These are phyloP conservation scores for Aspergillus versicolor DNA, from an alignment of 2,329 filamentous ascomycete genomes.

Conservation along the genomic window DNA sequence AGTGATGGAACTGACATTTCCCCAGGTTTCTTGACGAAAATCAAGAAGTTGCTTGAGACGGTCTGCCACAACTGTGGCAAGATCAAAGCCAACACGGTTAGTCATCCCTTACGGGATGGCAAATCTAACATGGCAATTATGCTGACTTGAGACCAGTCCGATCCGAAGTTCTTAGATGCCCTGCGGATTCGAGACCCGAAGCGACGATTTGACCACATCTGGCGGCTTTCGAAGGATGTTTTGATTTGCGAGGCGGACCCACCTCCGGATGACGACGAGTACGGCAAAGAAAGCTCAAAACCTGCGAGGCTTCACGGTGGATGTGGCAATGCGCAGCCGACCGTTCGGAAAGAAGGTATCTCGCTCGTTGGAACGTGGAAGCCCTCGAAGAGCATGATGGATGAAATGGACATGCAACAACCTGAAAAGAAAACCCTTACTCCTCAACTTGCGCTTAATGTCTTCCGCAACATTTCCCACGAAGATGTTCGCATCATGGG, in stretches of 20 bases:
- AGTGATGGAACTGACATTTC: slow-evolving; percentile 28
- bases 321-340: slow-evolving; percentile 87
- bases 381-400: slow-evolving; percentile 70
- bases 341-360: slow-evolving; percentile 82
- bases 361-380: slow-evolving; percentile 77
- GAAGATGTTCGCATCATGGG: slow-evolving; percentile 84
- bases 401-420: slow-evolving; percentile 58
- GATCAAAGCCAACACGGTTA: slow-evolving; percentile 96
- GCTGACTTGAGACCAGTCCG: slow-evolving; percentile 64
- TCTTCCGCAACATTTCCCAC: slow-evolving; percentile 81
- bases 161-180: slow-evolving; percentile 78
- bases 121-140: slow-evolving; percentile 51
- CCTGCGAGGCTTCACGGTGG: slow-evolving; percentile 70
- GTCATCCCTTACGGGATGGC: slow-evolving; percentile 65
- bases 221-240: slow-evolving; percentile 88
- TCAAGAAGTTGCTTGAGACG: slow-evolving; percentile 98
- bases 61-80: slow-evolving; percentile 99
- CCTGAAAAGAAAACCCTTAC: slow-evolving; percentile 81
- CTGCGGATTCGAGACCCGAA: slow-evolving; percentile 88
- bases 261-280: slow-evolving; percentile 65
- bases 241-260: slow-evolving; percentile 77
- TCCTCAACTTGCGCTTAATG: slow-evolving; percentile 78
- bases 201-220: slow-evolving; percentile 87
- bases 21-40: slow-evolving; percentile 93
- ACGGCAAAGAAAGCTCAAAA: slow-evolving; percentile 62